These are phyloP conservation scores for Zoysia pacifica DNA, from an alignment of 176 grass and related monocot species.

Conservation along the genomic window DNA sequence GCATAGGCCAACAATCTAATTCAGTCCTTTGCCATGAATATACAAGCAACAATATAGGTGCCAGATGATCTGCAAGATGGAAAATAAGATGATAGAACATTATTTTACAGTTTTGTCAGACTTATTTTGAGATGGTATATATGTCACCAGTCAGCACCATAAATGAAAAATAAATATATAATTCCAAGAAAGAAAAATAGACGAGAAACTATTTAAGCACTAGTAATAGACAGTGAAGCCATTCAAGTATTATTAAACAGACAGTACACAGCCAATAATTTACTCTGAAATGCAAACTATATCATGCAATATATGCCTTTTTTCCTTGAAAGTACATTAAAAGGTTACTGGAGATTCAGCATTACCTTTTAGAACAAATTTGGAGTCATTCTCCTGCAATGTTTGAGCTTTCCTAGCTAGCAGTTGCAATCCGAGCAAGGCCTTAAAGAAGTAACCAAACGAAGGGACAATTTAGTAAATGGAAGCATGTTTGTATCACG, in stretches of 20 bases:
- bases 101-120: conserved; percentile 12
- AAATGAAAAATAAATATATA: not conserved
- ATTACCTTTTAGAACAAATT: conserved; percentile 75
- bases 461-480: conserved; percentile 18
- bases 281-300: conserved; percentile 2
- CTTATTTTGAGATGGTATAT: conserved; percentile 1
- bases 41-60: conserved; percentile 69
- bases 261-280: not conserved
- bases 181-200: not conserved
- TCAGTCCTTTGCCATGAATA: conserved; percentile 89
- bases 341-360: conserved; percentile 16
- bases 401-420: conserved; percentile 68
- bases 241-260: conserved; percentile 17
- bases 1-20: conserved; percentile 77
- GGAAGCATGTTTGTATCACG: conserved; percentile 11
- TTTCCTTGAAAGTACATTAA: not conserved
- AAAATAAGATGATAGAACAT: not conserved
- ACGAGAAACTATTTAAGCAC: not conserved
- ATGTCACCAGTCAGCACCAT: not conserved
- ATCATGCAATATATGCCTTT: not conserved
- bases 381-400: conserved; percentile 87
- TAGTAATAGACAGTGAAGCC: not conserved
- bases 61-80: conserved; percentile 61
- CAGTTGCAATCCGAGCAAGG: conserved; percentile 82
- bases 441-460: conserved; percentile 50